Conservation (phyloP, 1,284 basidiomycete species). For the Ustilago vetiveriae region DNA sequence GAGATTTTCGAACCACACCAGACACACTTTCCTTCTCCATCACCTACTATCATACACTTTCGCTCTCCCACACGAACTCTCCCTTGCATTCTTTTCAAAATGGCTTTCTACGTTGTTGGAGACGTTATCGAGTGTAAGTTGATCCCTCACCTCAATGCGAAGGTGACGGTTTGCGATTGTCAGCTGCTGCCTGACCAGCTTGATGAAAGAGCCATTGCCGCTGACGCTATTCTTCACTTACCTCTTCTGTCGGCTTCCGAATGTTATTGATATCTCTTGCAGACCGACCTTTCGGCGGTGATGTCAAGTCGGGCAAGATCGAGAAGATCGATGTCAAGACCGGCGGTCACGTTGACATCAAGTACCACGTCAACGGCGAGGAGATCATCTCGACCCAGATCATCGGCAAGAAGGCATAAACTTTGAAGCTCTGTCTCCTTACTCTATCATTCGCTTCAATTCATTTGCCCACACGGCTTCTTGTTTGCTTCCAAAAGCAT, state of each 20-base stretch:
- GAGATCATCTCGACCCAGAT: slow-evolving; percentile 59
- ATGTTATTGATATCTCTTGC: neutral
- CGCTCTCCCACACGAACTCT: neutral
- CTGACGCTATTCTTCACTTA: neutral
- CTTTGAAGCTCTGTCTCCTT: neutral
- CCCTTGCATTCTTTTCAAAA: slow-evolving; percentile 15
- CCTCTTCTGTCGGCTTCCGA: neutral
- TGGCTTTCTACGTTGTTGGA: slow-evolving; percentile 57
- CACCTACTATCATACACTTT: slow-evolving; percentile 5
- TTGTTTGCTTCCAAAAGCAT: neutral
- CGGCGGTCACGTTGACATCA: slow-evolving; percentile 61
- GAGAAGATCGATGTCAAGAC: slow-evolving; percentile 62
- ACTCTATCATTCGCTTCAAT: slow-evolving; percentile 10
- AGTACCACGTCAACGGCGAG: slow-evolving; percentile 61
- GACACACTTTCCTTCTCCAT: neutral
- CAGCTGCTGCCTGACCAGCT: too few species aligned
- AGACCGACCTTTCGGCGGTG: slow-evolving; percentile 62
- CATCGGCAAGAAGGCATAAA: slow-evolving; percentile 54
- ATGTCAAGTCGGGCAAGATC: slow-evolving; percentile 60
- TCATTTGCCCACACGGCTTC: slow-evolving; percentile 1
- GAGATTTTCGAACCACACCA: neutral
- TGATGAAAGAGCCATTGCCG: neutral
- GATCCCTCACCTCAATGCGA: too few species aligned
- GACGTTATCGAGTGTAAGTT: slow-evolving; percentile 57
- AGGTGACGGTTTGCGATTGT: too few species aligned